Evolutionary conservation across 345 rosid species (phyloP), one percentile per base, ranked within the genome.

Genomic region (Streptanthus diversifolius): DNA sequence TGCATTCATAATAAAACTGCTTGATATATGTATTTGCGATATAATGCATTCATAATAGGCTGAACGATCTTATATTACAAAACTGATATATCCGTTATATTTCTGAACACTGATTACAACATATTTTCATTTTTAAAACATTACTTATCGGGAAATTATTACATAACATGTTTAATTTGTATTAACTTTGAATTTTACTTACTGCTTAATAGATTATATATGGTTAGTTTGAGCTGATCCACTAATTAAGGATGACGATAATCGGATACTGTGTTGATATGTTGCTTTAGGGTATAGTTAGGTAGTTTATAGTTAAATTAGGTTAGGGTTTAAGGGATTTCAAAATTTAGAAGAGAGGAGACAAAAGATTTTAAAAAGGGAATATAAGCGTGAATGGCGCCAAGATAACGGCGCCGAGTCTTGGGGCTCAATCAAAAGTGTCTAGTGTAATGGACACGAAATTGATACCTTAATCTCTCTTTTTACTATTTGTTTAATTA

Each of bases 341-440:
- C 0, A 5, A 12, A 27, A 9, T 37, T 36, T 18, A 11, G 7
- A 48, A 41, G 40, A 41, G 54, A 41, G 18, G 13, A 61, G 63
- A 54, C 48, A 68, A 62, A 69, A 63, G 66, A 66, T 2, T 18
- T 27, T 33, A 63, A 32, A 0, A 14, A 10, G 21, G 14, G 49
- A 53, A 25, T 25, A 1, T 25, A 25, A 68, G 75, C 71, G 80
- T 76, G 75, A 69, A 70, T 76, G 71, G 71, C 75, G 79, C 75
- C 66, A 76, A 76, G 75, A 44, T 62, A 69, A 76, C 75, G 69
- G 75, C 75, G 75, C 80, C 66, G 71, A 63, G 80, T 70, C 80
- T 56, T 76, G 49, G 37, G 10, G 64, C 71, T 56, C 64, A 63
- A 45, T 70, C 45, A 63, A 76, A 45, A 37, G 13, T 47, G 57